A percentile compares a stretch with the other conserved stretches of the same genome.
phyloP scores from a whole-genome alignment of 2,329 filamentous ascomycete species.

The Dactylellina drechsleri region DNA sequence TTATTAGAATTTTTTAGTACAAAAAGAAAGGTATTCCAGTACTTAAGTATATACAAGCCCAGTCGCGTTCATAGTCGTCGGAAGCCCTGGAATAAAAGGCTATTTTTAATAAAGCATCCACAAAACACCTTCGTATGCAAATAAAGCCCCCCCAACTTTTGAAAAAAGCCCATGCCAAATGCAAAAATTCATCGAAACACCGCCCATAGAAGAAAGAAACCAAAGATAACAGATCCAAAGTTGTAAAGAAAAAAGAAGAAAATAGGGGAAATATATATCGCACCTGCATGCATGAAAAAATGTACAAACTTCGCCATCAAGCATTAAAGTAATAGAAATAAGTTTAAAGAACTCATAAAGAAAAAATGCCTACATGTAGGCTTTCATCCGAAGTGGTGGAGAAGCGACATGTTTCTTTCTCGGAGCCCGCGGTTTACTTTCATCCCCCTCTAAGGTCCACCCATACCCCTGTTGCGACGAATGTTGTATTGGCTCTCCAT shows the following conservation, averaged over 20 bases:
- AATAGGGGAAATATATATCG: conserved; percentile 56
- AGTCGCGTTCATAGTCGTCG: neutral
- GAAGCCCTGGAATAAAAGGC: neutral
- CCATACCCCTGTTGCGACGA: conserved; percentile 9
- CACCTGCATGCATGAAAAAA: conserved; percentile 57
- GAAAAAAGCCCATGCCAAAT: conserved; percentile 11
- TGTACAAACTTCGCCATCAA: neutral
- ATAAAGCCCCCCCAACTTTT: conserved; percentile 24
- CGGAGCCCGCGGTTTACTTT: neutral
- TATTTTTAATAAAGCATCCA: conserved; percentile 10
- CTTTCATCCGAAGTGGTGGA: neutral
- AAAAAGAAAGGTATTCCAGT: no score
- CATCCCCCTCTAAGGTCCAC: conserved; percentile 16
- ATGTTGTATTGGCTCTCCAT: conserved; percentile 14
- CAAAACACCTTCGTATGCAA: conserved; percentile 48
- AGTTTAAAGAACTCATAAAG: no score
- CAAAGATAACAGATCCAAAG: conserved; percentile 46
- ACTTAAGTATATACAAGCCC: conserved; percentile 6
- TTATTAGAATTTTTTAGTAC: no score
- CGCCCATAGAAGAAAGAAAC: conserved; percentile 57
- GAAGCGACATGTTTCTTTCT: neutral
- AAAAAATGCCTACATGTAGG: no score
- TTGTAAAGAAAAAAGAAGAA: conserved; percentile 39
- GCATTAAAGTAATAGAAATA: no score
- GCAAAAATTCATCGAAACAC: conserved; percentile 16